Evolutionary conservation across 1,284 basidiomycete species (phyloP).

Genomic region (Omphalotus olearius): DNA sequence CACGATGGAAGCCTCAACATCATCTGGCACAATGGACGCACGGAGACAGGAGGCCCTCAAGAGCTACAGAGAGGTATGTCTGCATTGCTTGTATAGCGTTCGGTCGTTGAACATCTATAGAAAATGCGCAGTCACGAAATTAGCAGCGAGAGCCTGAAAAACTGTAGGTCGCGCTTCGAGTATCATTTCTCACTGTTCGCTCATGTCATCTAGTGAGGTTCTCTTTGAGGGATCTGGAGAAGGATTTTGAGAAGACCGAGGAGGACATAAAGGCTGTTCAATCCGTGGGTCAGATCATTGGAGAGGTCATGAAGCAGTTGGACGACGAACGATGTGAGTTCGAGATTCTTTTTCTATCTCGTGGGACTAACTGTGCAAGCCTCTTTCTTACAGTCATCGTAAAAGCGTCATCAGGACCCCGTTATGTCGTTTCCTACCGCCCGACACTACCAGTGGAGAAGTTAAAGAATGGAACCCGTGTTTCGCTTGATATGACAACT

Average conservation of each 20-base stretch:
- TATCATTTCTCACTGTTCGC: background rate
- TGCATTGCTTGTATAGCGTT: background rate
- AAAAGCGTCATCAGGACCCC: slow-evolving; percentile 96
- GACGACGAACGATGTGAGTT: slow-evolving; percentile 94
- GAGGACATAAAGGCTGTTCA: slow-evolving; percentile 99
- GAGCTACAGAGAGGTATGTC: slow-evolving; percentile 57
- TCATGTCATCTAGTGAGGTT: slow-evolving; percentile 56
- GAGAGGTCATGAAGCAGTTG: slow-evolving; percentile 97
- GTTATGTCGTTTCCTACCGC: slow-evolving; percentile 98
- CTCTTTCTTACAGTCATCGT: slow-evolving; percentile 76
- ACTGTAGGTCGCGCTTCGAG: slow-evolving; percentile 48
- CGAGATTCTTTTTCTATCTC: background rate
- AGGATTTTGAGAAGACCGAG: slow-evolving; percentile 93
- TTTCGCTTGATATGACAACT: slow-evolving; percentile 99
- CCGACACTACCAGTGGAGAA: slow-evolving; percentile 90
- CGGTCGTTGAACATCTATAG: slow-evolving; percentile 36
- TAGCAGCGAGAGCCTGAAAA: slow-evolving; percentile 83
- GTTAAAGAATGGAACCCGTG: slow-evolving; percentile 92
- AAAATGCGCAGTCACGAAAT: slow-evolving; percentile 89
- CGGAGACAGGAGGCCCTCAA: slow-evolving; percentile 63
- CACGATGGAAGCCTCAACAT: slow-evolving; percentile 54
- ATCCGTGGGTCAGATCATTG: slow-evolving; percentile 98
- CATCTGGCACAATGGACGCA: slow-evolving; percentile 53
- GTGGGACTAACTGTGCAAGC: slow-evolving; percentile 6
- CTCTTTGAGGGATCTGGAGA: slow-evolving; percentile 83